These are phyloP conservation scores for Chlamydomonas sphaeroides DNA, from an alignment of 139 green algal species.

Conservation along the genomic window DNA sequence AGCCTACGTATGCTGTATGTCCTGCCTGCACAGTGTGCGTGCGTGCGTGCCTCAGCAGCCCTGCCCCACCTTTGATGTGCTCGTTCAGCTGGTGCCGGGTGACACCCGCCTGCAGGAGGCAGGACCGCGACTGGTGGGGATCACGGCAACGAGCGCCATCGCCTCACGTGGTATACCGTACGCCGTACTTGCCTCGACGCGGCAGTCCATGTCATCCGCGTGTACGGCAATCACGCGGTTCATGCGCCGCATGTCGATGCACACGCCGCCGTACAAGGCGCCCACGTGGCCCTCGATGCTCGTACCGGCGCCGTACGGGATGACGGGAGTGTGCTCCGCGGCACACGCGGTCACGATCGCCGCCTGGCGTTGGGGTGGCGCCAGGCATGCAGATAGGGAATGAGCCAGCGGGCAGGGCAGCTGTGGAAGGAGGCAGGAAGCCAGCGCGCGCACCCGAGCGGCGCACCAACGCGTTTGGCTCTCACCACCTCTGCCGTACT, in stretches of 20 bases:
- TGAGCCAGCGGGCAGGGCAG: too few species aligned
- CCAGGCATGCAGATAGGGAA: too few species aligned
- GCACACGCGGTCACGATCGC: conserved; percentile 57
- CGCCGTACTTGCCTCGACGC: conserved; percentile 45
- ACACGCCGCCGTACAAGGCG: conserved; percentile 60
- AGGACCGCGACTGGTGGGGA: too few species aligned
- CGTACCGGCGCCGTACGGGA: conserved; percentile 74
- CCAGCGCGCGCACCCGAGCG: too few species aligned
- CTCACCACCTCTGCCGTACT: neutral
- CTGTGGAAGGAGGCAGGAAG: too few species aligned
- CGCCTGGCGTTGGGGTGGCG: conserved; percentile 44
- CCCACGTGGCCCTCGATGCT: conserved; percentile 74
- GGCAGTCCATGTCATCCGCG: conserved; percentile 64
- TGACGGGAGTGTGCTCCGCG: conserved; percentile 49
- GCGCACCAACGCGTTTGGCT: neutral
- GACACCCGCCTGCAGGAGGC: conserved; percentile 67
- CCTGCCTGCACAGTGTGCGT: too few species aligned
- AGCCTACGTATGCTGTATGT: too few species aligned
- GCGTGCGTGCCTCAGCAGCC: too few species aligned
- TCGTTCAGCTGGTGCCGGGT: conserved; percentile 68
- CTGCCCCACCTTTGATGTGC: too few species aligned
- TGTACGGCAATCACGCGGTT: conserved; percentile 61
- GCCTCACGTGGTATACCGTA: too few species aligned
- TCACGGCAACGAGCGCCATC: too few species aligned
- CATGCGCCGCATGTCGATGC: conserved; percentile 65